Base-by-base conservation (phyloP, 2,329 filamentous ascomycete species). In the Trichophyton schoenleinii region DNA sequence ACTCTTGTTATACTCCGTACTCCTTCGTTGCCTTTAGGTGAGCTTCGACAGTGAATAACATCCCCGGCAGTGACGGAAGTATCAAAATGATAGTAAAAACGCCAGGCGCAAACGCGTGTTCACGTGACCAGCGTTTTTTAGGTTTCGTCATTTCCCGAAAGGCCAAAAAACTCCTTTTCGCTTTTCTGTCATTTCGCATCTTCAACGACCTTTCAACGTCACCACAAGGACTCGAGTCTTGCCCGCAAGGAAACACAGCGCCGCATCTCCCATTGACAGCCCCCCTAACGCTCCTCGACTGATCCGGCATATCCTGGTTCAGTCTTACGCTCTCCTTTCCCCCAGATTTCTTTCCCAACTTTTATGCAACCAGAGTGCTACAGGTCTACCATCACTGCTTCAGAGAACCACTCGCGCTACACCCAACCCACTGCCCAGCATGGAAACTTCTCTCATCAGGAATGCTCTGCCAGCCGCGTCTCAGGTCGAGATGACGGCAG, bases 291-390 rank as follows among this genome's bases (percentile, higher is more conserved):
- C 36, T 20, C 34, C 62, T 44, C 70, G 79, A 78, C 80, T 82
- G 80, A 79, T 68, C 79, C 77, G 77, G 74, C 71, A 70, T 62
- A 61, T 64, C 66, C 74, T 79, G 80, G 81, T 77, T 84, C 82
- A 80, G 83, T 84, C 81, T n/a, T 71, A 69, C 68, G 68, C 66
- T 28, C 15, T 11, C 22, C 67, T 66, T 67, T 65, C 62, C 59
- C 62, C 66, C 65, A 63, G 65, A 38, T 63, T 69, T 67, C 67
- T 66, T 66, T 67, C 68, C 70, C 73, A 71, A 70, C 72, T 85
- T 86, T 80, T 85, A 86, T 86, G 83, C 83, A 83, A 80, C 73
- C 83, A 79, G 82, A 80, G 81, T 74, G 77, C 68, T 69, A 76
- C 70, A 73, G 78, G 75, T 74, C 74, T 72, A 75, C 72, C 70